Evolutionary conservation across 2,329 filamentous ascomycete genomes (phyloP), one percentile per base, ranked within the genome.

Genomic region (Alternaria atra): DNA sequence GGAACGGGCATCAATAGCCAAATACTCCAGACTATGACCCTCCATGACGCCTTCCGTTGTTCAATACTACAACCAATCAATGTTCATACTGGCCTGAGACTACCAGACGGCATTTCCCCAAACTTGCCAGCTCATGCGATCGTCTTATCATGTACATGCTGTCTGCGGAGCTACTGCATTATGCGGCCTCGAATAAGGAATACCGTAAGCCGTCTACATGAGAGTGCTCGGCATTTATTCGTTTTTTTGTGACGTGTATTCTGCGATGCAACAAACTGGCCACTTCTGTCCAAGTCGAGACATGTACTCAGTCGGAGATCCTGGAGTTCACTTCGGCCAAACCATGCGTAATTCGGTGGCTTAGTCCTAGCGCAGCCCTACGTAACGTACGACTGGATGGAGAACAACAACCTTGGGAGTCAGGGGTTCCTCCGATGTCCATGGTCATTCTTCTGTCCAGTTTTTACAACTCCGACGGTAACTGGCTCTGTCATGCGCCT

Each of bases 311-410:
- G 42, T 61, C 2, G 30, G 27, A 25, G 6, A 32, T 29, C 4
- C 48, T 63, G 5, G 55, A 12, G 44, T 40, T 40, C 17, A 58
- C 32, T 63, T 55, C 12, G 20, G 39, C 5, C 32, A 30, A 20
- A 2, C 60, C 65, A 66, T 65, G 67, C 48, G 32, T 39, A 48
- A 48, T 9, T n/a, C 30, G 17, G 46, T 48, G 46, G 46, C 46
- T 48, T 34, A 30, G 46, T 29, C 29, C 17, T 30, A 48, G 46
- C 46, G 46, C 30, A 35, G 30, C 46, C 46, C 30, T 23, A 48
- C 46, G 15, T 3, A 48, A 29, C 46, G 6, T 20, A 9, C 46
- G 17, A 48, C 46, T 48, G 23, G 30, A 15, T 23, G 32, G 32
- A 37, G 32, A 13, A 35, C 20, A 37, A 37, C 46, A 9, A 50